Base-by-base conservation (phyloP, 2,329 filamentous ascomycete species). In the Nannizzia gypsea region DNA sequence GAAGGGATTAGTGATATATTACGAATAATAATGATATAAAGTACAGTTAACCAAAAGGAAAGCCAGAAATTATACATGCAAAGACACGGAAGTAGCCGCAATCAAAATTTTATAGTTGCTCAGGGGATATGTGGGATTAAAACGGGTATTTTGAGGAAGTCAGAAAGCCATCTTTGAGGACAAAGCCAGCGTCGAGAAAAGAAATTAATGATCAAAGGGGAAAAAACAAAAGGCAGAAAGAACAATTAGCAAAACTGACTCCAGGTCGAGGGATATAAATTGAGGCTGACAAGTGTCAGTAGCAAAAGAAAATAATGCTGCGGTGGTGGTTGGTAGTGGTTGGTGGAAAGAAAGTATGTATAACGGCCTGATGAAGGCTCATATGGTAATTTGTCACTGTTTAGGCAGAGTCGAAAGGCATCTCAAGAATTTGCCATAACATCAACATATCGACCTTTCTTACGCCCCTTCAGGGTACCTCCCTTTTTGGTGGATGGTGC, bases 391-490 rank as follows among this genome's bases (percentile, higher is more conserved):
- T n/a, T 4, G n/a, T 50, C 20, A 50, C 13, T 34, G n/a, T 20
- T 34, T 17, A 34, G 50, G 26, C 3, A 31, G 50, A 17, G 20
- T 31, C 26, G 13, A 54, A 34, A 28, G 9, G 13, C 15, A 17
- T 6, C 13, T 54, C 28, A 54, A 8, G 50, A 54, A 2, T 89
- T 86, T 8, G 87, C 88, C 90, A 97, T 96, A 62, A 99, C 90
- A 80, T 99, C 93, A 31, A 99, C 86, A 78, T 99, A 99, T 31
- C 90, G 87, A 22, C 86, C 84, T 79, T 90, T 96, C 78, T 90
- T 89, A 67, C 82, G 78, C 72, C 87, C 89, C 72, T 83, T 88
- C 69, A 80, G 80, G 3, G 79, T 77, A 67, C 70, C 74, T 1
- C 80, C 81, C 62, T 88, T 91, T 64, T 88, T 82, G 17, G 87